phyloP scores from a whole-genome alignment of 495 filamentous ascomycete genomes.

The Neohortaea acidophila region DNA sequence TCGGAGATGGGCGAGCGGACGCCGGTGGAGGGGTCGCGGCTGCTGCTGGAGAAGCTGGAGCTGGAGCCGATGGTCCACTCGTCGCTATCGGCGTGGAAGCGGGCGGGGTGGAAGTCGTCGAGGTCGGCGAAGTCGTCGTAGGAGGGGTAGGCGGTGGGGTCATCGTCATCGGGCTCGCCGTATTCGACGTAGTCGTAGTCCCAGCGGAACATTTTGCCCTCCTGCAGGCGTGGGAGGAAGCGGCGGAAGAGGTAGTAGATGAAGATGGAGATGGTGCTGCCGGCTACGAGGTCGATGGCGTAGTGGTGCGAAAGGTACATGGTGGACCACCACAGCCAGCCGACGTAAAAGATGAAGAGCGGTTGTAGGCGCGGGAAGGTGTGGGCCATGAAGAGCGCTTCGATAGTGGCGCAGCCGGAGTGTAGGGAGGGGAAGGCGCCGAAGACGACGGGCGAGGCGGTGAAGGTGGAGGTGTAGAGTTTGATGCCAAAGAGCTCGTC shows the following conservation, averaged over 20 bases:
- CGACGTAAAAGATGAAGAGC: slow-evolving; percentile 62
- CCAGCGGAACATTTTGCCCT: slow-evolving; percentile 77
- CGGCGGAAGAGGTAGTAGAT: slow-evolving; percentile 67
- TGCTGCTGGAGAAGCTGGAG: slow-evolving; percentile 48
- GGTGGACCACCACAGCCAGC: slow-evolving; percentile 97
- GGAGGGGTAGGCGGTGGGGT: slow-evolving; percentile 31
- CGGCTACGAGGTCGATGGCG: slow-evolving; percentile 79
- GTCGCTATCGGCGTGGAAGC: slow-evolving; percentile 37
- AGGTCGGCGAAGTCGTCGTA: slow-evolving; percentile 40
- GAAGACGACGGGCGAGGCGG: slow-evolving; percentile 77
- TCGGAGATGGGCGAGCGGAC: slow-evolving; percentile 44
- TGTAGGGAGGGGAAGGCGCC: slow-evolving; percentile 89
- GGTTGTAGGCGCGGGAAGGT: slow-evolving; percentile 67
- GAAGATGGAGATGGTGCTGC: slow-evolving; percentile 63
- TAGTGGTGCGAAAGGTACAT: slow-evolving; percentile 97
- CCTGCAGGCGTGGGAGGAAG: slow-evolving; percentile 67
- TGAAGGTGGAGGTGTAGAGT: slow-evolving; percentile 81
- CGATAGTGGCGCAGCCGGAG: slow-evolving; percentile 68
- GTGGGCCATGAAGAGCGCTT: slow-evolving; percentile 84
- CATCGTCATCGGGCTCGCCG: slow-evolving; percentile 36
- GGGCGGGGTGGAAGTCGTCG: slow-evolving; percentile 36
- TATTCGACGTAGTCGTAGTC: slow-evolving; percentile 87
- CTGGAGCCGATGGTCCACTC: slow-evolving; percentile 64
- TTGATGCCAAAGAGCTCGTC: slow-evolving; percentile 79
- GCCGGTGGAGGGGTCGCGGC: slow-evolving; percentile 12